Conservation (phyloP, 2,329 filamentous ascomycete genomes). For the Capronia americana region DNA sequence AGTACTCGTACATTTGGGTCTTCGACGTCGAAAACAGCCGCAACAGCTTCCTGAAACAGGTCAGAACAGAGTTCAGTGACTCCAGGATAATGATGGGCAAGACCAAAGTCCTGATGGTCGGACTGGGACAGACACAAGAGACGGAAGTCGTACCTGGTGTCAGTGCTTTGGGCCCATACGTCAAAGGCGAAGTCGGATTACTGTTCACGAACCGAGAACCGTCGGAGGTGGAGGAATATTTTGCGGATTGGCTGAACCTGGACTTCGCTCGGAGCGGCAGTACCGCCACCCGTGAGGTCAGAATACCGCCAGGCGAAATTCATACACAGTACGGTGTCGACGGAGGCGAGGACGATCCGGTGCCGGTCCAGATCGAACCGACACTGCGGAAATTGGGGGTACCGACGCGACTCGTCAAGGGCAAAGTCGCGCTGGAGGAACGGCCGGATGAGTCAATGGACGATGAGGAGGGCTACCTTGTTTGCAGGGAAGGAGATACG, state of each 20-base stretch:
- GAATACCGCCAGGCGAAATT: constrained; percentile 81
- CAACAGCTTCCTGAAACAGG: constrained; percentile 70
- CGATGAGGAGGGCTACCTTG: constrained; percentile 63
- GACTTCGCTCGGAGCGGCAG: constrained; percentile 93
- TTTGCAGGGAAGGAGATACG: constrained; percentile 84
- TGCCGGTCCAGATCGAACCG: constrained; percentile 88
- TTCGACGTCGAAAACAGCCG: constrained; percentile 97
- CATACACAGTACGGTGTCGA: constrained; percentile 64
- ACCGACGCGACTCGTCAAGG: constrained; percentile 86
- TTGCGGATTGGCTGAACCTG: constrained; percentile 72
- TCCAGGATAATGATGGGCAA: constrained; percentile 91
- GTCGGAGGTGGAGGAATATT: constrained; percentile 71
- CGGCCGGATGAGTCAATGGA: constrained; percentile 51
- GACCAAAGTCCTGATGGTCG: constrained; percentile 98
- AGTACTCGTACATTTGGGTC: constrained; percentile 91
- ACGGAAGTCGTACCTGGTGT: constrained; percentile 83
- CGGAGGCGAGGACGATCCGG: constrained; percentile 79
- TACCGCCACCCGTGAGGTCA: constrained; percentile 74
- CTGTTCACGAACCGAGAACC: constrained; percentile 84
- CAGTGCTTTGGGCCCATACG: constrained; percentile 69
- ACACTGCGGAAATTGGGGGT: constrained; percentile 87
- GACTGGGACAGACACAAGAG: constrained; percentile 78
- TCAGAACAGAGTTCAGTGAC: constrained; percentile 45
- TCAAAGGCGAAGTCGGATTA: constrained; percentile 84
- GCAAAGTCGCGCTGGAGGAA: constrained; percentile 77